Evolutionary conservation across 768 basidiomycete genomes (phyloP).

Genomic region (Hysterangium stoloniferum): DNA sequence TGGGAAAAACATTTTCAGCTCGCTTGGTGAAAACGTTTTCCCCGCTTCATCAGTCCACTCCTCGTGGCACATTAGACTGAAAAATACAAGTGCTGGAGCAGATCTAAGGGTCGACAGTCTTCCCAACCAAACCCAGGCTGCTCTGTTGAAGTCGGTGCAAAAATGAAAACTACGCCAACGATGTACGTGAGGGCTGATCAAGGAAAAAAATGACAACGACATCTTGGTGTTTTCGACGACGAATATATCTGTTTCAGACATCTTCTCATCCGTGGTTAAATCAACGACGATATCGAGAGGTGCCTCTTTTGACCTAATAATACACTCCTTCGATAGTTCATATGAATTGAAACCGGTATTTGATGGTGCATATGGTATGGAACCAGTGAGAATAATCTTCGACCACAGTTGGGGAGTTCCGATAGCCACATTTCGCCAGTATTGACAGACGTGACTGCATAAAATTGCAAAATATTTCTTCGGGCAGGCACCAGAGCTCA

Average conservation of each 20-base stretch:
- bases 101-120: not conserved
- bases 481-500: not conserved
- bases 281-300: conserved; percentile 4
- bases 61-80: conserved; percentile 5
- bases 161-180: conserved; percentile 4
- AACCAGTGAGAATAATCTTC: not conserved
- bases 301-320: not conserved
- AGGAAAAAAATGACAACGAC: not conserved
- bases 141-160: not conserved
- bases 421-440: not conserved
- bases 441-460: conserved; percentile 8
- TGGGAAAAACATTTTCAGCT: not conserved
- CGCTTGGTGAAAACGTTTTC: not conserved
- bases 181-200: conserved; percentile 3
- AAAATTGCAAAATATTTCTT: not conserved
- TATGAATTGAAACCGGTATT: not conserved
- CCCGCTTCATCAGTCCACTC: not conserved
- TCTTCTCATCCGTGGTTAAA: not conserved
- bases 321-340: not conserved
- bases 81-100: not conserved
- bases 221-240: not conserved
- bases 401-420: conserved; percentile 5
- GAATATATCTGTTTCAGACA: not conserved
- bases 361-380: not conserved
- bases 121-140: not conserved